Evolutionary conservation across 2,329 filamentous ascomycete genomes (phyloP), one percentile per base, ranked within the genome.

Genomic region (Fusarium luffae): DNA sequence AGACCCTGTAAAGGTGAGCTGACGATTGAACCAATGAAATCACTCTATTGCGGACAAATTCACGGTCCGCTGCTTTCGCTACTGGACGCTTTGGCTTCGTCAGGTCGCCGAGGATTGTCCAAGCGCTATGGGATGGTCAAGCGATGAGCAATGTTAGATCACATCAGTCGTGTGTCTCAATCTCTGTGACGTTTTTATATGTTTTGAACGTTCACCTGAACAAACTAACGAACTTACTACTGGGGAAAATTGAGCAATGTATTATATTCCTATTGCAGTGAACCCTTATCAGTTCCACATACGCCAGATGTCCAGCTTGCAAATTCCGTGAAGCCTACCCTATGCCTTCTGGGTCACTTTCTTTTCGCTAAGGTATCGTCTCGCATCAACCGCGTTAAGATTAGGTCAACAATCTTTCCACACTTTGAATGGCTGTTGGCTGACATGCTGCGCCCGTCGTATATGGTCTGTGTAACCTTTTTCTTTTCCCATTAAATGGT

Each of bases 181-280:
- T 37, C 4, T 6, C 1, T n/a, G 32, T 18, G 32, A 3, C 16
- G 9, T 37, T 37, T 11, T 11, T 37, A 10, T 10, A 5, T 37
- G 9, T 10, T 11, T n/a, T 11, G 16, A n/a, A 5, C 2, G 3
- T 10, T 37, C 16, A 37, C 9, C 5, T 37, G 5, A n/a, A n/a
- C 4, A 5, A 11, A 0, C 3, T 4, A n/a, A 12, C 11, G 18
- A 4, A n/a, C 10, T 32, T 14, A 2, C 2, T 21, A 21, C 21
- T 11, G 27, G 10, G 27, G 3, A 27, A 27, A 27, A 27, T 27
- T 10, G 10, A 10, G 11, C 9, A 10, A 27, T 27, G 10, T 27
- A 12, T 28, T 28, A 11, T 28, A 12, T 28, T 12, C 27, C 27
- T 28, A 2, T 28, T 28, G 27, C 27, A 28, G 27, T 28, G 4